phyloP scores from a whole-genome alignment of 495 filamentous ascomycete species.

The Talaromyces proteolyticus region DNA sequence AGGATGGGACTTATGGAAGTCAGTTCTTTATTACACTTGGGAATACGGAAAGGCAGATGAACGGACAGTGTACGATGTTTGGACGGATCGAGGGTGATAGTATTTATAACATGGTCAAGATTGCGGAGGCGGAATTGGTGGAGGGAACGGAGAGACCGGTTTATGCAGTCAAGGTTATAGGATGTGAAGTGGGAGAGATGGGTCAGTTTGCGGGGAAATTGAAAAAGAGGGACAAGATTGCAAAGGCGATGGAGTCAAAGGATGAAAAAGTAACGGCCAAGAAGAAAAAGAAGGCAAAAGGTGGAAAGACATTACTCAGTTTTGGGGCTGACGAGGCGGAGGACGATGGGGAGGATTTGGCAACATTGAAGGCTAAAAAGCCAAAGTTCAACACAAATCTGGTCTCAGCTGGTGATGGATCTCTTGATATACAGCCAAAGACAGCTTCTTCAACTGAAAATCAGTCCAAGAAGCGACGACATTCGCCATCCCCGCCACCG shows the following conservation, averaged over 20 bases:
- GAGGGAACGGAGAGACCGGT: constrained; percentile 79
- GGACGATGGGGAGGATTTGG: constrained; percentile 47
- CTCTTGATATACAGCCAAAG: constrained; percentile 18
- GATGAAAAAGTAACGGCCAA: constrained; percentile 46
- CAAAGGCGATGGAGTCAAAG: constrained; percentile 30
- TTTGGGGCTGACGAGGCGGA: constrained; percentile 85
- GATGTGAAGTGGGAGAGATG: constrained; percentile 66
- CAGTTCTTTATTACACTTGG: constrained; percentile 95
- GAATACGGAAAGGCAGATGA: constrained; percentile 74
- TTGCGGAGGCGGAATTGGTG: constrained; percentile 78
- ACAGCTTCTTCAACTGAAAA: constrained; percentile 7
- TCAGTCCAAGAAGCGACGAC: constrained; percentile 22
- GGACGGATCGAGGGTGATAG: constrained; percentile 89
- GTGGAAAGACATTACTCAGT: constrained; percentile 75
- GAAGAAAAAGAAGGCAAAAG: constrained; percentile 73
- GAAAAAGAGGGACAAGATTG: constrained; percentile 55
- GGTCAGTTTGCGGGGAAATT: constrained; percentile 89
- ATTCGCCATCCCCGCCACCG: constrained; percentile 19
- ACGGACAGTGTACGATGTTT: constrained; percentile 89
- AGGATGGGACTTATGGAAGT: constrained; percentile 71
- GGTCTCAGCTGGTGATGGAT: constrained; percentile 55
- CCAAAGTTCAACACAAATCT: constrained; percentile 87
- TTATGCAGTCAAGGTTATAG: constrained; percentile 77
- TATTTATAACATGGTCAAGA: constrained; percentile 90
- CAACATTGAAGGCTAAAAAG: constrained; percentile 66